Evolutionary conservation across 202 grass and related monocot genomes (phyloP).

Genomic region (Setaria viridis): DNA sequence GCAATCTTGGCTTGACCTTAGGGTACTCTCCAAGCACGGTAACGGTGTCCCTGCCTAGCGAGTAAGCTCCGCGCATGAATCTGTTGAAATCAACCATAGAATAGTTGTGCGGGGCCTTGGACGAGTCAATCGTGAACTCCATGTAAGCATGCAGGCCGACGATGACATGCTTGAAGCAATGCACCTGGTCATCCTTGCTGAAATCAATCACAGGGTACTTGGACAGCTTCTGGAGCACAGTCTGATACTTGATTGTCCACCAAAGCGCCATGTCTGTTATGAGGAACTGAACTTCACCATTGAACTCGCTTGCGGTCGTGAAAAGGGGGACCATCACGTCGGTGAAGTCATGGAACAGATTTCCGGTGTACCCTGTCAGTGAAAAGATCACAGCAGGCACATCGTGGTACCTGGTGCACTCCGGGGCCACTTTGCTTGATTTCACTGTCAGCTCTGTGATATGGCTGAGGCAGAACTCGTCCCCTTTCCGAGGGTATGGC

Average conservation of each 20-base stretch:
- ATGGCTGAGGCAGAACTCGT: conserved; percentile 78
- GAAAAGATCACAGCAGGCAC: conserved; percentile 78
- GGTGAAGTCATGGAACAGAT: conserved; percentile 96
- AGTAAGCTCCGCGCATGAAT: conserved; percentile 78
- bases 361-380: conserved; percentile 81
- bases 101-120: conserved; percentile 56
- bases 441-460: conserved; percentile 78
- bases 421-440: conserved; percentile 62
- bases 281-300: conserved; percentile 88
- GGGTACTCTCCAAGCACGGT: conserved; percentile 68
- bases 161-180: conserved; percentile 82
- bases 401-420: conserved; percentile 73
- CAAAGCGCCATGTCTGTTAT: conserved; percentile 76
- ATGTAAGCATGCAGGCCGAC: conserved; percentile 81
- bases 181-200: conserved; percentile 75
- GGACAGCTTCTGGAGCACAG: conserved; percentile 73
- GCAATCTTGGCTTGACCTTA: conserved; percentile 66
- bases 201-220: conserved; percentile 82
- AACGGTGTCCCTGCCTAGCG: conserved; percentile 46
- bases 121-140: conserved; percentile 87
- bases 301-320: conserved; percentile 72
- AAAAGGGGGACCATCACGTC: conserved; percentile 94
- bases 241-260: conserved; percentile 88
- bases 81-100: conserved; percentile 85
- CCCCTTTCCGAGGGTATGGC: conserved; percentile 92